Conservation (phyloP, 257 asterid genomes). For the Solanum infundibuliforme region DNA sequence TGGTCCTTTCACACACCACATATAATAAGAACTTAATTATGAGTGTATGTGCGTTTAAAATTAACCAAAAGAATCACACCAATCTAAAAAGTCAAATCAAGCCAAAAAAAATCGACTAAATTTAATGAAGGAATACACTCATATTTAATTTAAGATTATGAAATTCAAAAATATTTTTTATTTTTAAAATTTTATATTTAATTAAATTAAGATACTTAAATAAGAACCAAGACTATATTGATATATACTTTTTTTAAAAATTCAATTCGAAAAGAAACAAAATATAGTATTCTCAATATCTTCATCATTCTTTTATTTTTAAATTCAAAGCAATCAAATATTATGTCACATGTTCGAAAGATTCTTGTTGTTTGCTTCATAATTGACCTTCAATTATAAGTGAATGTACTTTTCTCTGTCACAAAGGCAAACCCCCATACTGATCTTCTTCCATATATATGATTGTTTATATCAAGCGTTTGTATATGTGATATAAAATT, state of each 20-base stretch:
- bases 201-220: too few relatives aligned
- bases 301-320: not conserved
- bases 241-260: not conserved
- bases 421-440: too few relatives aligned
- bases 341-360: not conserved
- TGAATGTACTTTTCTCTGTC: not conserved
- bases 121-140: not conserved
- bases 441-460: too few relatives aligned
- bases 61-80: not conserved
- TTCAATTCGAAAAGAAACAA: not conserved
- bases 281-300: not conserved
- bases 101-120: not conserved
- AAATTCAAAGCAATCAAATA: not conserved
- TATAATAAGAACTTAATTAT: not conserved
- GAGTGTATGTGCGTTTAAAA: not conserved
- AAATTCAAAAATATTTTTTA: too few relatives aligned
- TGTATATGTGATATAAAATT: too few relatives aligned
- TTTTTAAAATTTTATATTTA: too few relatives aligned
- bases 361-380: not conserved
- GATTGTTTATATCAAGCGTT: too few relatives aligned
- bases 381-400: not conserved
- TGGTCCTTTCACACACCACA: not conserved
- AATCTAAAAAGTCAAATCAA: not conserved
- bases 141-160: too few relatives aligned
- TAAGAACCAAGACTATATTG: too few relatives aligned